phyloP scores from a whole-genome alignment of 192 early-diverging fungal genomes.

The Backusella psychrophila region DNA sequence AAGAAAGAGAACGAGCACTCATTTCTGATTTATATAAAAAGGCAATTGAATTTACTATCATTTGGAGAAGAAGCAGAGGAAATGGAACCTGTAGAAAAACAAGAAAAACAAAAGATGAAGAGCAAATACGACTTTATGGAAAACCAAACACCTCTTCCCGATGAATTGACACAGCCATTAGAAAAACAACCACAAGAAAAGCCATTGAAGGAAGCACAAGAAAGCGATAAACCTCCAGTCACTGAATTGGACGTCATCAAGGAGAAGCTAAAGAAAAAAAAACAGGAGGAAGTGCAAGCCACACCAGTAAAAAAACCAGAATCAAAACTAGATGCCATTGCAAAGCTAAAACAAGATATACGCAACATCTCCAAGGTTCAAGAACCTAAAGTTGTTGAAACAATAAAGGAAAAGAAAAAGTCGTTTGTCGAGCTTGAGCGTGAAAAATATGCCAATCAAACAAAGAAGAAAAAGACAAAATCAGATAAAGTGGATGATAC shows the following conservation, averaged over 20 bases:
- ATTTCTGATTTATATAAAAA: conserved; percentile 16
- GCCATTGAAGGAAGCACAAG: background rate
- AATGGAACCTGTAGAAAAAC: conserved; percentile 29
- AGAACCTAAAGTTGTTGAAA: conserved; percentile 34
- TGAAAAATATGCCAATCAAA: conserved; percentile 40
- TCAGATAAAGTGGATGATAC: conserved; percentile 26
- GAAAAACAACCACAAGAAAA: background rate
- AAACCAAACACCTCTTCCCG: conserved; percentile 25
- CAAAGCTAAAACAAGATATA: conserved; percentile 66
- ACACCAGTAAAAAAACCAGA: background rate
- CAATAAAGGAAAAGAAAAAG: conserved; percentile 34
- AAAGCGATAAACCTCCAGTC: background rate
- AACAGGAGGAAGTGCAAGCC: conserved; percentile 17
- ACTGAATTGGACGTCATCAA: background rate
- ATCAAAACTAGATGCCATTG: conserved; percentile 43
- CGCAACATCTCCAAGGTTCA: conserved; percentile 49
- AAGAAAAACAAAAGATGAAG: conserved; percentile 44
- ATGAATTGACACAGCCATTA: background rate
- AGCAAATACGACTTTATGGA: conserved; percentile 79
- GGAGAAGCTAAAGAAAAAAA: conserved; percentile 12
- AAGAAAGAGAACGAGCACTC: background rate
- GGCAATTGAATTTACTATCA: conserved; percentile 76
- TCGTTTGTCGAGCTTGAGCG: conserved; percentile 48
- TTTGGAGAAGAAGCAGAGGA: conserved; percentile 86
- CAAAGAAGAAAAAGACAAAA: conserved; percentile 19